Evolutionary conservation across 306 rosid genomes (phyloP).

Genomic region (Prunus salicina): DNA sequence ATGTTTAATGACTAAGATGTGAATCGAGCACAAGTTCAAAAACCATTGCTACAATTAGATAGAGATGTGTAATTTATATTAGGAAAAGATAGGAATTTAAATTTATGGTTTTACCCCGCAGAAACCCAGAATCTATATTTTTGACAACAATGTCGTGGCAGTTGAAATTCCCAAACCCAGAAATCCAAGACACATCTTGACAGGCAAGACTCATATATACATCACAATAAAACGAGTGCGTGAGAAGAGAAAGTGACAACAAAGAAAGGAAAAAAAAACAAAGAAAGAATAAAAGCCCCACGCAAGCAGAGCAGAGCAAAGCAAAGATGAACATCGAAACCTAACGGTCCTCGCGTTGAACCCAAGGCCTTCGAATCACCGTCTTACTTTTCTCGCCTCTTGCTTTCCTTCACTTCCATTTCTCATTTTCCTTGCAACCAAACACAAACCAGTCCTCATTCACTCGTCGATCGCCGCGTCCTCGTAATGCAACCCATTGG

Average conservation of each 20-base stretch:
- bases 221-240: neutral
- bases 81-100: neutral
- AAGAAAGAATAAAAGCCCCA: neutral
- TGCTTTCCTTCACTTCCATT: neutral
- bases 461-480: neutral
- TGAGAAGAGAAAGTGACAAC: neutral
- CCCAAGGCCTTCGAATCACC: conserved; percentile 16
- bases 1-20: too few relatives aligned
- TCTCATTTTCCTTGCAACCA: conserved; percentile 2
- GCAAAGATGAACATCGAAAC: conserved; percentile 10
- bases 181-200: neutral
- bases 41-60: too few relatives aligned
- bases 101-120: neutral
- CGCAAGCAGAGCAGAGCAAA: conserved; percentile 9
- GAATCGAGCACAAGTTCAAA: too few relatives aligned
- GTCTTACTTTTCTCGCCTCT: neutral
- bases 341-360: conserved; percentile 45
- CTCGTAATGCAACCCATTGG: conserved; percentile 16
- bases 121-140: neutral
- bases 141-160: neutral
- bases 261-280: neutral
- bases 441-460: neutral
- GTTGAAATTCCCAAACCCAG: conserved; percentile 7
- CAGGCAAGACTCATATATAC: neutral
- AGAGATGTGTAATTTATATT: too few relatives aligned